These are phyloP conservation scores for Syzygium oleosum DNA, from an alignment of 345 rosid genomes.

Conservation along the genomic window DNA sequence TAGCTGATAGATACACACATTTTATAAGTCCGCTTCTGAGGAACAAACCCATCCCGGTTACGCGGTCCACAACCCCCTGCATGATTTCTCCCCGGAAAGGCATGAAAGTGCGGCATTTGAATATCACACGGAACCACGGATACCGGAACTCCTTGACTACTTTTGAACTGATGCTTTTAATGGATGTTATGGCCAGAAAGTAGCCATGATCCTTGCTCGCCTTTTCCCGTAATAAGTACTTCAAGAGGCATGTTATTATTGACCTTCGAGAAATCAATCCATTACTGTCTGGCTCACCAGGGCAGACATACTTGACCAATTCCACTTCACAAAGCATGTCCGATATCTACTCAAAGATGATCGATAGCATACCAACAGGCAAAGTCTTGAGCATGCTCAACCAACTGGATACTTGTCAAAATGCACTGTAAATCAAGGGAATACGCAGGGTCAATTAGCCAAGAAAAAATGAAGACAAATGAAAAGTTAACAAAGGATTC, in stretches of 20 bases:
- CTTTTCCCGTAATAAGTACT: conserved; percentile 18
- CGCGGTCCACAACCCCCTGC: conserved; percentile 57
- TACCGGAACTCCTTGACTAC: conserved; percentile 59
- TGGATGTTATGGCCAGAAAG: conserved; percentile 44
- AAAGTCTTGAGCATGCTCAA: neutral
- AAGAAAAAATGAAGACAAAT: neutral
- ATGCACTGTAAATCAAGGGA: neutral
- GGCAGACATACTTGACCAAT: neutral
- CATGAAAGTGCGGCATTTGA: conserved; percentile 72
- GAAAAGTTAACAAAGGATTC: neutral
- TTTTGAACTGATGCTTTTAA: conserved; percentile 60
- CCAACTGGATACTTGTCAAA: neutral
- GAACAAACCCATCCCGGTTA: conserved; percentile 44
- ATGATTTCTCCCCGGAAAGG: conserved; percentile 68
- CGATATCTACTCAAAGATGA: neutral
- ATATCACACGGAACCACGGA: conserved; percentile 55
- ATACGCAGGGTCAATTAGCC: neutral
- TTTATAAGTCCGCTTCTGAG: conserved; percentile 68
- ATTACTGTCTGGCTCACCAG: neutral
- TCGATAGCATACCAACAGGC: neutral
- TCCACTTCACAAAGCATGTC: conserved; percentile 2
- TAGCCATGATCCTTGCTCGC: conserved; percentile 76
- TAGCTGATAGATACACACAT: conserved; percentile 33
- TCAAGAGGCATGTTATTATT: neutral
- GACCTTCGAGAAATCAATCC: conserved; percentile 1